A percentile compares a stretch with the other conserved stretches of the same genome.
These are phyloP conservation scores for Apiotrichum siamense DNA, from an alignment of 1,284 basidiomycete species.

Conservation along the genomic window DNA sequence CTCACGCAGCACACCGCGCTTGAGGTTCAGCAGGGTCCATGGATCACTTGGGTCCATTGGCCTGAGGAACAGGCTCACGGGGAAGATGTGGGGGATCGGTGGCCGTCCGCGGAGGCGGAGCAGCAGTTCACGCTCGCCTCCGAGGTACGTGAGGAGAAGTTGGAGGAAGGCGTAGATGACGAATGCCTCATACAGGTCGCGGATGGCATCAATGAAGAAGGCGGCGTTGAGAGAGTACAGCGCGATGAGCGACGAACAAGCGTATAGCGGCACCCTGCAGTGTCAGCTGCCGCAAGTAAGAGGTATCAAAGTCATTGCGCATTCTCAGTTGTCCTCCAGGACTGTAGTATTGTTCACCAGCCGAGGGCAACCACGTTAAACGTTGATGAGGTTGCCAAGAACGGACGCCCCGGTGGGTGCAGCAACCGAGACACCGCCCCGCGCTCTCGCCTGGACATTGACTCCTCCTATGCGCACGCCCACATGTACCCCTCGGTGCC, in stretches of 20 bases:
- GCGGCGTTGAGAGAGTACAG: slow-evolving; percentile 91
- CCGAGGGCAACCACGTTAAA: too few relatives aligned
- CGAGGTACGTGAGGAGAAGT: slow-evolving; percentile 75
- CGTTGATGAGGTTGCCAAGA: too few relatives aligned
- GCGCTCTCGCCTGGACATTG: neutral
- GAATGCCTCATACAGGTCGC: slow-evolving; percentile 97
- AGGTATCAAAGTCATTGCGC: too few relatives aligned
- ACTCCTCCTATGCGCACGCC: neutral
- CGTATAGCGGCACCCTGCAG: slow-evolving; percentile 80
- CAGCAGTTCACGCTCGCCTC: slow-evolving; percentile 85
- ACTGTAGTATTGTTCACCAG: too few relatives aligned
- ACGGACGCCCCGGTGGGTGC: too few relatives aligned
- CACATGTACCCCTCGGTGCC: too few relatives aligned
- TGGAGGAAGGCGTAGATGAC: slow-evolving; percentile 93
- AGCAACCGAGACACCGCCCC: too few relatives aligned
- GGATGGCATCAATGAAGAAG: slow-evolving; percentile 89
- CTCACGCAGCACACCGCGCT: slow-evolving; percentile 88
- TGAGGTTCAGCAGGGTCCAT: slow-evolving; percentile 86
- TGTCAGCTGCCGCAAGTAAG: too few relatives aligned
- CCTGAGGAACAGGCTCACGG: slow-evolving; percentile 64
- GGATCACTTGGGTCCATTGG: slow-evolving; percentile 84
- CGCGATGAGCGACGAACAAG: slow-evolving; percentile 82
- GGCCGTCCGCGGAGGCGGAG: slow-evolving; percentile 84
- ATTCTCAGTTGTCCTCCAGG: too few relatives aligned
- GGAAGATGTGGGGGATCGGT: slow-evolving; percentile 80